These are phyloP conservation scores for Pleodorina starrii DNA, from an alignment of 139 green algal genomes.

Conservation along the genomic window DNA sequence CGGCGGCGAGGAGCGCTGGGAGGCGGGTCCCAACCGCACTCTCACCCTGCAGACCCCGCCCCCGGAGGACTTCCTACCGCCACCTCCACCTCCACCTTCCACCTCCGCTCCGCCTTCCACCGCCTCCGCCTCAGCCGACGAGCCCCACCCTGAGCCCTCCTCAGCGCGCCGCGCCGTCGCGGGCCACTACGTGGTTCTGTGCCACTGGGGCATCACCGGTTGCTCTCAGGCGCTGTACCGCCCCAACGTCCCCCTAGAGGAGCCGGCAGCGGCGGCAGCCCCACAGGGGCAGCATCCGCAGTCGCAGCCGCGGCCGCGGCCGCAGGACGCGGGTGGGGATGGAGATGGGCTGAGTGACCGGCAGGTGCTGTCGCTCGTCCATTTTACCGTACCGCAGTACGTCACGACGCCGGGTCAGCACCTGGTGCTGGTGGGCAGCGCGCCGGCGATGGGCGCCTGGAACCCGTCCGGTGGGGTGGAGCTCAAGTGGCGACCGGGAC, in stretches of 20 bases:
- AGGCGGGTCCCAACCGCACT: conserved; percentile 40
- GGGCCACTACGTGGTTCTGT: conserved; percentile 42
- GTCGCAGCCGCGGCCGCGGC: not conserved
- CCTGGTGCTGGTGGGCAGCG: conserved; percentile 56
- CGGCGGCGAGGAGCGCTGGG: conserved; percentile 38
- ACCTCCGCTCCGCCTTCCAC: not conserved
- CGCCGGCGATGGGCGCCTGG: conserved; percentile 49
- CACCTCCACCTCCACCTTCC: not conserved
- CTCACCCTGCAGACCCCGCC: conserved; percentile 34
- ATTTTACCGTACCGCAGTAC: conserved; percentile 58
- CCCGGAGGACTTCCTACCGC: conserved; percentile 18
- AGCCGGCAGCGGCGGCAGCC: not conserved
- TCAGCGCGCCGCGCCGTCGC: not conserved
- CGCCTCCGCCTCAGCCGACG: not conserved
- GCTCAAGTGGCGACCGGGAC: conserved; percentile 36
- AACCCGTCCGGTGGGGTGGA: conserved; percentile 42
- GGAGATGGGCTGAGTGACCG: conserved; percentile 6
- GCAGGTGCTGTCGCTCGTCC: conserved; percentile 39
- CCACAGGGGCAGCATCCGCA: not conserved
- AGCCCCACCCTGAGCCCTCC: no score
- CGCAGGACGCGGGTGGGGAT: no score
- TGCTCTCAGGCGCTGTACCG: conserved; percentile 41
- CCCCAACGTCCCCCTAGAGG: not conserved
- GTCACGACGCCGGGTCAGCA: conserved; percentile 55
- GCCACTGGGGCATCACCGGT: conserved; percentile 48